Conservation (phyloP, 2,329 filamentous ascomycete genomes). For the Neofusicoccum sp. region DNA sequence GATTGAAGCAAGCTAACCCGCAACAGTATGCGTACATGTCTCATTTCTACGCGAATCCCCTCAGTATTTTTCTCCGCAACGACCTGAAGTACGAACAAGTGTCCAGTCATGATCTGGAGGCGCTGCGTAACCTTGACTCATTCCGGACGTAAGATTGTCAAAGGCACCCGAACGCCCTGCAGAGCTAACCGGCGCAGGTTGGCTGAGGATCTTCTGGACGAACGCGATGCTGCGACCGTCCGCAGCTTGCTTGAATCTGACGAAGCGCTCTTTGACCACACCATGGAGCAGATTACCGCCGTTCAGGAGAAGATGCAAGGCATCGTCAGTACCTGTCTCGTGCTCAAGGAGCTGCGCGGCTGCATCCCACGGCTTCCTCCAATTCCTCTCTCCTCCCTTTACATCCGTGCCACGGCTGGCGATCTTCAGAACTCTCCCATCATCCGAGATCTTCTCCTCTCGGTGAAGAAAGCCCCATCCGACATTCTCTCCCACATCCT, state of each 20-base stretch:
- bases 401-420: slow-evolving; percentile 59
- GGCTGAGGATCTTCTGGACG: slow-evolving; percentile 41
- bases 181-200: slow-evolving; percentile 24
- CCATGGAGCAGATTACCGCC: slow-evolving; percentile 33
- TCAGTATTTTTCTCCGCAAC: slow-evolving; percentile 61
- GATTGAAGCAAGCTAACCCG: slow-evolving; percentile 24
- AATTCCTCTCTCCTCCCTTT: slow-evolving; percentile 50
- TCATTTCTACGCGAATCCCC: slow-evolving; percentile 76
- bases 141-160: slow-evolving; percentile 50
- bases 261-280: slow-evolving; percentile 49
- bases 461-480: slow-evolving; percentile 61
- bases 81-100: slow-evolving; percentile 40
- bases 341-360: slow-evolving; percentile 38
- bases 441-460: slow-evolving; percentile 54
- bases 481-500: slow-evolving; percentile 50
- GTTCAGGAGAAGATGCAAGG: slow-evolving; percentile 41
- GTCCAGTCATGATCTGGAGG: slow-evolving; percentile 63
- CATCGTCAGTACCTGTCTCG: slow-evolving; percentile 38
- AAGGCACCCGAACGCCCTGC: neutral
- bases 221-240: slow-evolving; percentile 42
- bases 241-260: slow-evolving; percentile 61
- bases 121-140: slow-evolving; percentile 66
- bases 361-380: slow-evolving; percentile 36
- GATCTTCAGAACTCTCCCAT: slow-evolving; percentile 54
- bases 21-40: slow-evolving; percentile 80